Evolutionary conservation across 108 stramenopile genomes (phyloP).

Genomic region (Skeletonema tropicum): DNA sequence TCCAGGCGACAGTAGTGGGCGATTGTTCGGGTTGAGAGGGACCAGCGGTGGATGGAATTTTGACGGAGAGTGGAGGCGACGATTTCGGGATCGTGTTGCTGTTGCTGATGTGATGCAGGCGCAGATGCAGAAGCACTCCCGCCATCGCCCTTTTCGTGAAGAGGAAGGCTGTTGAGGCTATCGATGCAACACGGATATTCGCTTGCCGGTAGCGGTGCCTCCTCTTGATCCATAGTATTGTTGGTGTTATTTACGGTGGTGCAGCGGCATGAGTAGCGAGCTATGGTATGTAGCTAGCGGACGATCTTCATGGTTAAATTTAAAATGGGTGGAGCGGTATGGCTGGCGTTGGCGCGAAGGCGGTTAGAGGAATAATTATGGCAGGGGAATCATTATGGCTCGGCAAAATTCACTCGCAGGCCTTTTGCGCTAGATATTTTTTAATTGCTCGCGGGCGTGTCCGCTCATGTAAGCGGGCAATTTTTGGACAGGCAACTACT

Average conservation of each 20-base stretch:
- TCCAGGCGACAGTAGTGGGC: constrained; percentile 75
- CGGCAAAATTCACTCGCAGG: no score
- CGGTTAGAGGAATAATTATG: no score
- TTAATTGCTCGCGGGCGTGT: no score
- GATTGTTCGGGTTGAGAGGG: constrained; percentile 69
- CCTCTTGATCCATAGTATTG: background rate
- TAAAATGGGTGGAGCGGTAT: no score
- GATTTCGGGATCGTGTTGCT: background rate
- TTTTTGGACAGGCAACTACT: no score
- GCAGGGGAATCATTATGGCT: no score
- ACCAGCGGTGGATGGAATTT: constrained; percentile 43
- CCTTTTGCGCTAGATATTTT: no score
- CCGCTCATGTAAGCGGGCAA: no score
- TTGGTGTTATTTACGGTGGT: background rate
- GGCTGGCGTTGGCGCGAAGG: no score
- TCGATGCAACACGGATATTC: constrained; percentile 2
- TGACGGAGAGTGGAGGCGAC: constrained; percentile 14
- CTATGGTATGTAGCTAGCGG: no score
- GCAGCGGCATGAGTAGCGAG: background rate
- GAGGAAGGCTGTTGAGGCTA: constrained; percentile 2
- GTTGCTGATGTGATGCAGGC: background rate
- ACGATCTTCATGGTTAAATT: no score
- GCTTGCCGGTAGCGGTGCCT: constrained; percentile 5
- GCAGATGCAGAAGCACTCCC: background rate
- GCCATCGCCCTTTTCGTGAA: background rate